Percentiles rank a stretch among this genome's conserved stretches.
Conservation (phyloP, 2,329 filamentous ascomycete genomes). For the Byssochlamys sp. region DNA sequence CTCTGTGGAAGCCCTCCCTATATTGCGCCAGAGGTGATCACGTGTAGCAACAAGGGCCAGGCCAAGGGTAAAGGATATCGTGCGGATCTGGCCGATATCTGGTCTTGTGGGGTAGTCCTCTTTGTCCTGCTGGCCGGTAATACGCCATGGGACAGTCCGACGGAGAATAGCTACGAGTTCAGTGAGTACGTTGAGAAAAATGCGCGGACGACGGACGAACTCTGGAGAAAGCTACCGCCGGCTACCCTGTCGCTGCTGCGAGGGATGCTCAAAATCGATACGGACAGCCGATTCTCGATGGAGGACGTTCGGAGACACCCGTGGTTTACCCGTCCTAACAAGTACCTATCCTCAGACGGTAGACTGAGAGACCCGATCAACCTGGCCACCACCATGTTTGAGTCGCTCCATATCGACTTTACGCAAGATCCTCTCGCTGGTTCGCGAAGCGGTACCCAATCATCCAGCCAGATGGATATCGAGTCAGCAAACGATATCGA, state of each 20-base stretch:
- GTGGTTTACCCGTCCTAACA: constrained; percentile 82
- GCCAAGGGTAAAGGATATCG: constrained; percentile 38
- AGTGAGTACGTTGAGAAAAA: constrained; percentile 72
- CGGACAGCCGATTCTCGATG: constrained; percentile 68
- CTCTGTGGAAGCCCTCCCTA: constrained; percentile 95
- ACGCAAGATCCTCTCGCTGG: constrained; percentile 53
- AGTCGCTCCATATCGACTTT: constrained; percentile 82
- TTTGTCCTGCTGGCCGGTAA: constrained; percentile 93
- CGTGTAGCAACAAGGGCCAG: constrained; percentile 43
- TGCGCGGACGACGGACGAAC: constrained; percentile 70
- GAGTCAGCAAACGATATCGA: constrained; percentile 30
- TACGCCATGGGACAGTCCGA: constrained; percentile 94
- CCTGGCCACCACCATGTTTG: constrained; percentile 90
- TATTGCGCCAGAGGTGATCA: constrained; percentile 83
- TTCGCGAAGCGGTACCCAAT: constrained; percentile 28
- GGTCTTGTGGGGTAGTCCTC: constrained; percentile 96
- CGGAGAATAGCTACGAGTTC: constrained; percentile 76
- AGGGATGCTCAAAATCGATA: constrained; percentile 83
- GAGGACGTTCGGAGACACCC: constrained; percentile 80
- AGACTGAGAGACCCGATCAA: constrained; percentile 67
- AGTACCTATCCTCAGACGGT: constrained; percentile 64
- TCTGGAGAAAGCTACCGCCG: constrained; percentile 70
- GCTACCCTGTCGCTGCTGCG: constrained; percentile 72
- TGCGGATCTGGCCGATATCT: constrained; percentile 79
- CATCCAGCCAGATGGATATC: constrained; percentile 63